phyloP scores from a whole-genome alignment of 2,329 filamentous ascomycete species.

The Alternaria panax region DNA sequence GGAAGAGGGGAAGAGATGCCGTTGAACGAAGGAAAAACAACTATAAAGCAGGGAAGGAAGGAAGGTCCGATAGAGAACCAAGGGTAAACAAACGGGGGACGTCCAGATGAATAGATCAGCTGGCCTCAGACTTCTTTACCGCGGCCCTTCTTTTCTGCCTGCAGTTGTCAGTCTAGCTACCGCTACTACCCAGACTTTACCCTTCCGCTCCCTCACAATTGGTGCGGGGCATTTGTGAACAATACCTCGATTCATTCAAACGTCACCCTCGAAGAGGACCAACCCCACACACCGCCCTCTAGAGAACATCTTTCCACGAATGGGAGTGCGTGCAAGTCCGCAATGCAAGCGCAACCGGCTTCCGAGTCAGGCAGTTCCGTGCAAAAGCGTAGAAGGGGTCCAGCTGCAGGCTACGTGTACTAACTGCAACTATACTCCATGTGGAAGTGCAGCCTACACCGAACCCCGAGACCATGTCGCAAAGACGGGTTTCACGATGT shows the following conservation, averaged over 20 bases:
- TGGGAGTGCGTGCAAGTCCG: conserved; percentile 24
- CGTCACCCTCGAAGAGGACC: conserved; percentile 1
- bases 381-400: not conserved
- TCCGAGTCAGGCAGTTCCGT: conserved; percentile 1
- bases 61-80: not conserved
- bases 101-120: conserved; percentile 1
- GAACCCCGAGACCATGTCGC: conserved; percentile 1
- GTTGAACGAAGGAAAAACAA: not conserved
- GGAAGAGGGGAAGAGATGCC: conserved; percentile 8
- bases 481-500: conserved; percentile 25
- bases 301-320: conserved; percentile 33
- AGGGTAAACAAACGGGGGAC: not conserved
- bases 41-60: not conserved
- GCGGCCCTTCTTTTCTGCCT: conserved; percentile 1
- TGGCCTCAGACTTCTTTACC: conserved; percentile 1
- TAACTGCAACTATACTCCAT: conserved; percentile 8
- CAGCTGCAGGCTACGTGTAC: not conserved
- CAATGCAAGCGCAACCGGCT: conserved; percentile 3
- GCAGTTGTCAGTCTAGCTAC: not conserved
- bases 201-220: conserved; percentile 10
- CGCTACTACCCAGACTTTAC: conserved; percentile 8
- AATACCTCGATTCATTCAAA: conserved; percentile 7
- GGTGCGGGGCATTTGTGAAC: conserved; percentile 11
- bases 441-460: conserved; percentile 14
- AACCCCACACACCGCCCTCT: not conserved